phyloP scores from a whole-genome alignment of 1,284 basidiomycete genomes.

The Leccinum fuscescens region DNA sequence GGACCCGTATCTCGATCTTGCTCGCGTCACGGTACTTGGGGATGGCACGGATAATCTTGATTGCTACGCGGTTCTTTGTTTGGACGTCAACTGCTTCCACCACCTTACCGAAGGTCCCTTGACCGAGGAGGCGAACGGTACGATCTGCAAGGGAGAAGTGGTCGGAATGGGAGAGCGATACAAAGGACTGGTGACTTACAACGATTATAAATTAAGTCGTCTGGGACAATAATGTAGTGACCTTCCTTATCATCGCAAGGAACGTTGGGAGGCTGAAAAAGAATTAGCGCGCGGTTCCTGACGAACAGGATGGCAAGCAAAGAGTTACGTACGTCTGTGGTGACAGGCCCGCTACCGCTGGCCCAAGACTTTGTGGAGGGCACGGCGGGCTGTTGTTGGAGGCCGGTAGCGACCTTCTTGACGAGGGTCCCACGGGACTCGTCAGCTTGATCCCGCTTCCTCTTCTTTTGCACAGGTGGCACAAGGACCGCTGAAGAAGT shows the following conservation, averaged over 20 bases:
- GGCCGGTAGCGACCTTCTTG: slow-evolving; percentile 55
- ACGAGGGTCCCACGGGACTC: slow-evolving; percentile 61
- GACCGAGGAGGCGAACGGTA: slow-evolving; percentile 87
- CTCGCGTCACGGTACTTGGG: slow-evolving; percentile 98
- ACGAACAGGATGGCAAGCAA: slow-evolving; percentile 19
- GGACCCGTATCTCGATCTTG: slow-evolving; percentile 96
- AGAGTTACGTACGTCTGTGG: slow-evolving; percentile 57
- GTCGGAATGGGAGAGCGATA: slow-evolving; percentile 14
- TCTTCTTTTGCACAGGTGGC: slow-evolving; percentile 70
- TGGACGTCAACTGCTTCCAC: slow-evolving; percentile 89
- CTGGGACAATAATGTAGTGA: slow-evolving; percentile 89
- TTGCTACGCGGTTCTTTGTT: slow-evolving; percentile 81
- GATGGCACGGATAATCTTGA: slow-evolving; percentile 98
- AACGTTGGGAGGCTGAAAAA: slow-evolving; percentile 54
- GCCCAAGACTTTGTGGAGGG: slow-evolving; percentile 60
- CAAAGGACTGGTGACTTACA: slow-evolving; percentile 52
- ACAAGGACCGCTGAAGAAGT: slow-evolving; percentile 57
- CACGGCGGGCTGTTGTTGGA: slow-evolving; percentile 47
- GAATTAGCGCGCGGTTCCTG: slow-evolving; percentile 23
- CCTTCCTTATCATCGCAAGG: slow-evolving; percentile 93
- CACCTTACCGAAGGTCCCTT: slow-evolving; percentile 99
- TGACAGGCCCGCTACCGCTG: slow-evolving; percentile 55
- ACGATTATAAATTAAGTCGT: slow-evolving; percentile 82
- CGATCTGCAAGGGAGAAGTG: slow-evolving; percentile 58
- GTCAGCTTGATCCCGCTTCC: slow-evolving; percentile 69